phyloP scores from a whole-genome alignment of 345 rosid species.

The Brassica juncea region DNA sequence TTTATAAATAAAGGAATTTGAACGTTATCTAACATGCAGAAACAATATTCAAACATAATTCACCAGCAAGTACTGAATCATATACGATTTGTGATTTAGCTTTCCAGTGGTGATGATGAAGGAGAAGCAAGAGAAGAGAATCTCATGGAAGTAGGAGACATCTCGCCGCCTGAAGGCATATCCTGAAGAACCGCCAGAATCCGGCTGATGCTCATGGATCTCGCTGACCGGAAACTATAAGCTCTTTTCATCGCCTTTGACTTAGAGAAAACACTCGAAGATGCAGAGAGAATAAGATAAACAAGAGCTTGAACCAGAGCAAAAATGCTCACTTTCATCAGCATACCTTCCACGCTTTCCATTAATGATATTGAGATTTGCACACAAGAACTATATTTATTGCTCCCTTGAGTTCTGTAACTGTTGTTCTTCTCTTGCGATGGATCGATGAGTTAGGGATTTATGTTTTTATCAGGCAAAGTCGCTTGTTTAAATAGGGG shows the following conservation, averaged over 20 bases:
- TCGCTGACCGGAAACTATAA: constrained; percentile 51
- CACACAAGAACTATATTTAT: background rate
- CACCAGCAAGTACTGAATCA: background rate
- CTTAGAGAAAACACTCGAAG: constrained; percentile 60
- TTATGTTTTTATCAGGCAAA: background rate
- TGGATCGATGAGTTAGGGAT: constrained; percentile 14
- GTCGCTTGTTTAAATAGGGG: constrained; percentile 28
- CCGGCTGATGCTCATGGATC: constrained; percentile 54
- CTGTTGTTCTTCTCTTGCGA: constrained; percentile 3
- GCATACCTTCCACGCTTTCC: constrained; percentile 46
- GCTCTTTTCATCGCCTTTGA: constrained; percentile 32
- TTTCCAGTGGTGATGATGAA: background rate
- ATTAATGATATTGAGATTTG: constrained; percentile 15
- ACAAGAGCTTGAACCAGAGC: constrained; percentile 56
- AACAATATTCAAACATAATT: background rate
- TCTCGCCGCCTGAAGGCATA: constrained; percentile 46
- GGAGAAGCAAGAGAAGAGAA: background rate
- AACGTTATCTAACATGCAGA: constrained; percentile 2
- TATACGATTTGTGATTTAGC: background rate
- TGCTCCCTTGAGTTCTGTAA: background rate
- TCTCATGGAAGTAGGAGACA: constrained; percentile 39
- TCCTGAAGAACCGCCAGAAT: constrained; percentile 49
- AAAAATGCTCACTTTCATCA: constrained; percentile 52
- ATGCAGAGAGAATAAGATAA: constrained; percentile 59
- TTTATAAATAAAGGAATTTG: constrained; percentile 2